Base-by-base conservation (phyloP, 148 eudicot species). In the Amaranthus palmeri region DNA sequence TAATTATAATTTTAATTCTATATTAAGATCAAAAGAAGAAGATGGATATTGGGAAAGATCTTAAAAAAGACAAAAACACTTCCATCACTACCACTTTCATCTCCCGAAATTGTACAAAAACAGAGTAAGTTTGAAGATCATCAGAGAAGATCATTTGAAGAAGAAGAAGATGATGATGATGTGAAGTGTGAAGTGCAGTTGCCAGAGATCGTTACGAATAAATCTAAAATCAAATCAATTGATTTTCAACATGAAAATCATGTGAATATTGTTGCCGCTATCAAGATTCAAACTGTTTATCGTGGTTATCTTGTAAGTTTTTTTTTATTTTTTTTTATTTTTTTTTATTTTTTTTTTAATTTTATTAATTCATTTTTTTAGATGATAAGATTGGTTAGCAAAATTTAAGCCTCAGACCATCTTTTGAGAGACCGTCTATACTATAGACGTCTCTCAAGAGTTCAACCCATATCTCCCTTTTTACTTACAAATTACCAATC, bases 291-390 rank as follows among this genome's bases (percentile, higher is more conserved):
- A 78, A 80, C 92, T 45, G 85, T 82, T 18, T 92, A 84, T 70
- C 82, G 97, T 8, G 85, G 85, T 60, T 82, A 79, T 82, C 88
- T 92, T 41, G 97, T 92, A 79, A 83, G n/a, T n/a, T n/a, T n/a
- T n/a, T n/a, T n/a, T n/a, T n/a, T n/a, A n/a, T n/a, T n/a, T n/a
- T n/a, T n/a, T n/a, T n/a, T n/a, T n/a, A n/a, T n/a, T n/a, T n/a
- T n/a, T n/a, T n/a, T n/a, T n/a, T n/a, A n/a, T n/a, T n/a, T n/a
- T n/a, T n/a, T n/a, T n/a, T n/a, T n/a, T n/a, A n/a, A n/a, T n/a
- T n/a, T n/a, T n/a, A n/a, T n/a, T n/a, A n/a, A n/a, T n/a, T n/a
- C n/a, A n/a, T n/a, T n/a, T n/a, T n/a, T n/a, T n/a, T n/a, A n/a
- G n/a, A n/a, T n/a, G n/a, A n/a, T n/a, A n/a, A n/a, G n/a, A n/a